A percentile compares a stretch with the other conserved stretches of the same genome.
Conservation (phyloP, 495 filamentous ascomycete genomes). For the Neurospora tetrasperma region DNA sequence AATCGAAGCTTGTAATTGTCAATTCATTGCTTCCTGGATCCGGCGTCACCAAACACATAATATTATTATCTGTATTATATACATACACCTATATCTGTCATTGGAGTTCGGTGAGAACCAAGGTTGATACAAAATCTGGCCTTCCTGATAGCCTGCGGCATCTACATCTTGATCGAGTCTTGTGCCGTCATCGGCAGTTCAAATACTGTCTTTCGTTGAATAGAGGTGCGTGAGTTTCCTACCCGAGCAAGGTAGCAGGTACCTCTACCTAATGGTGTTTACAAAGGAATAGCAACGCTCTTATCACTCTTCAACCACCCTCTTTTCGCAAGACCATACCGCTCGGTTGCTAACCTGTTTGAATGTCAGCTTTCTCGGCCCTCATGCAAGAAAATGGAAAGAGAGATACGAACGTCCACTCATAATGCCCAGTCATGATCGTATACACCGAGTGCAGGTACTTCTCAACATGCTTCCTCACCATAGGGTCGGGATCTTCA, state of each 20-base stretch:
- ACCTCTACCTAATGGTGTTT: background rate
- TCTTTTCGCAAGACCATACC: constrained; percentile 8
- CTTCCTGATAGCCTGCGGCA: background rate
- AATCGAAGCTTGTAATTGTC: background rate
- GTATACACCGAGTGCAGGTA: constrained; percentile 4
- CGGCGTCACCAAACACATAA: background rate
- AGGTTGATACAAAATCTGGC: background rate
- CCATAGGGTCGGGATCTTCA: background rate
- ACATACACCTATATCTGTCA: background rate
- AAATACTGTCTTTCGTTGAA: background rate
- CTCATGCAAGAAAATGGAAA: background rate
- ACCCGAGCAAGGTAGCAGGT: background rate
- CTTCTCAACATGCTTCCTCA: background rate
- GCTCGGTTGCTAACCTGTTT: background rate
- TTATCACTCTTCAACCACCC: constrained; percentile 3
- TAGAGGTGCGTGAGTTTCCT: background rate
- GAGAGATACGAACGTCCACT: constrained; percentile 4
- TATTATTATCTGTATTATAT: background rate
- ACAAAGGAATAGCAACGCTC: constrained; percentile 4
- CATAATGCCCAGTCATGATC: constrained; percentile 9
- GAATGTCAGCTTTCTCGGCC: background rate
- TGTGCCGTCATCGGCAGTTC: background rate
- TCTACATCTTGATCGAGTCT: background rate
- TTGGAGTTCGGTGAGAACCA: background rate
- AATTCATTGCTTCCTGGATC: background rate